Conservation (phyloP, 2,329 filamentous ascomycete species). For the Alternaria sp. region DNA sequence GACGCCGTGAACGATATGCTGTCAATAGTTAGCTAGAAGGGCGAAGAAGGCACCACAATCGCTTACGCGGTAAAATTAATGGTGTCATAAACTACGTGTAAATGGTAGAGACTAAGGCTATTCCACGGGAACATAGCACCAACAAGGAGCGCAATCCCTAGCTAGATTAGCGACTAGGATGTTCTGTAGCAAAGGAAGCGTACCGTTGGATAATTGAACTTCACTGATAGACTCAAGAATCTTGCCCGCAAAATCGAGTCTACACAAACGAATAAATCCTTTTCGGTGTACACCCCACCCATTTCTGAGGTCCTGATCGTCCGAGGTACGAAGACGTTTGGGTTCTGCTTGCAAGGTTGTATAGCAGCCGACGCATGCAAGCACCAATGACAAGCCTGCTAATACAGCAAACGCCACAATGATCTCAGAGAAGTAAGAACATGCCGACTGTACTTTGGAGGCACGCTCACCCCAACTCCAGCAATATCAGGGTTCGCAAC, state of each 20-base stretch:
- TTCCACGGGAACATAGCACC: background rate
- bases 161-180: background rate
- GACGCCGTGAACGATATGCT: background rate
- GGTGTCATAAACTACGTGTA: background rate
- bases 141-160: background rate
- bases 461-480: no score
- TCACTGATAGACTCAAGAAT: background rate
- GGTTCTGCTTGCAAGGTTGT: background rate
- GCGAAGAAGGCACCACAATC: background rate
- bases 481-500: no score
- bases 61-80: background rate
- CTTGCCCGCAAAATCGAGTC: background rate
- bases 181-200: background rate
- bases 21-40: background rate
- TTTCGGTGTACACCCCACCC: background rate
- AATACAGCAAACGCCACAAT: no score
- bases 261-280: background rate
- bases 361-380: no score
- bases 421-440: no score
- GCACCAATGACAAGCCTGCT: no score
- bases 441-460: no score
- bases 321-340: background rate
- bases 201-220: background rate
- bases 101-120: background rate
- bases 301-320: background rate